Conservation (phyloP, 768 basidiomycete species). For the Russula emetica region DNA sequence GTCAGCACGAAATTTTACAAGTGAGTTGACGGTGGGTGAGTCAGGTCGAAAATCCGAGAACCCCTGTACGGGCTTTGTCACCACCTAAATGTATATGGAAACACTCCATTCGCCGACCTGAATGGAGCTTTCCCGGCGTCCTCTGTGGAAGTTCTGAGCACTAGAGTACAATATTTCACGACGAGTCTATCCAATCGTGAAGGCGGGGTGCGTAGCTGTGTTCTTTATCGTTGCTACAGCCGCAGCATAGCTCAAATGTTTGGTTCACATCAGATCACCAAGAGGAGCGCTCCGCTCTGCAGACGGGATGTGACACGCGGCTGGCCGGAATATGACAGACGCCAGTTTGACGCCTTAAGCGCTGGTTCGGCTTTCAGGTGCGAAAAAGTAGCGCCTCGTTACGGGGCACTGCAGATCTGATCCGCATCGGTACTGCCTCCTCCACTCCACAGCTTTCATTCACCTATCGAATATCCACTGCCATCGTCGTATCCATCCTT, state of each 20-base stretch:
- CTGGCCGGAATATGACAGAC: constrained; percentile 40
- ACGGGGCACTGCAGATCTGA: not conserved
- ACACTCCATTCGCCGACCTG: constrained; percentile 53
- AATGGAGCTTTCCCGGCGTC: constrained; percentile 50
- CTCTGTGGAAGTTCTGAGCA: constrained; percentile 31
- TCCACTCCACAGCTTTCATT: constrained; percentile 35
- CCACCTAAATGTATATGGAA: constrained; percentile 51
- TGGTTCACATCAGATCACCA: constrained; percentile 5
- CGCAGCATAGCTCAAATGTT: constrained; percentile 4
- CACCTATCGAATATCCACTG: constrained; percentile 53
- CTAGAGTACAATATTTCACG: constrained; percentile 42
- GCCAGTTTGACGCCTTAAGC: constrained; percentile 42
- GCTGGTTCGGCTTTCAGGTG: constrained; percentile 40
- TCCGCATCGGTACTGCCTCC: not conserved
- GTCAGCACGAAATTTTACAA: not conserved
- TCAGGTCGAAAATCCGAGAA: constrained; percentile 37
- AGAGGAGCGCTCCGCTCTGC: constrained; percentile 34
- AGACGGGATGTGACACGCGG: constrained; percentile 59
- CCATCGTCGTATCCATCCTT: constrained; percentile 57
- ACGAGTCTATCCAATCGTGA: constrained; percentile 17
- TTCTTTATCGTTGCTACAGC: not conserved
- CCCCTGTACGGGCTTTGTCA: constrained; percentile 44
- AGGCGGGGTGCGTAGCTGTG: constrained; percentile 17
- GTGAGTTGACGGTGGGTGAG: not conserved
- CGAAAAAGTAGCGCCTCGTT: constrained; percentile 9